Evolutionary conservation across 169 alveolate species (phyloP).

Genomic region (Miamiensis avidus): DNA sequence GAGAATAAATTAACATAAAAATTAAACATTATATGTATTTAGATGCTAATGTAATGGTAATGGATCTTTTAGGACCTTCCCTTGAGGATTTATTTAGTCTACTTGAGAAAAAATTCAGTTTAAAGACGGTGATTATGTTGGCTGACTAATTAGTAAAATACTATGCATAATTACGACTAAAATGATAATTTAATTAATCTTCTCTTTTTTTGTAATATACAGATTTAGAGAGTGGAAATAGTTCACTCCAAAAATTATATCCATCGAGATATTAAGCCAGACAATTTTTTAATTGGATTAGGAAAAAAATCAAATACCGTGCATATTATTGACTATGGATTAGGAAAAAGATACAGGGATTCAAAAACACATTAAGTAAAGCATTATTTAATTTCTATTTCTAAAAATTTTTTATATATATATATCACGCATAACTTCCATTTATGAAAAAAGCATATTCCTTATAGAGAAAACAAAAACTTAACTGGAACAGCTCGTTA

Average conservation of each 20-base stretch:
- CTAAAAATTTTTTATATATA: conserved; percentile 43
- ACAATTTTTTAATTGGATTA: conserved; percentile 69
- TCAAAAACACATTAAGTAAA: conserved; percentile 56
- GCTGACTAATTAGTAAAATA: conserved; percentile 63
- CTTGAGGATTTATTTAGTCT: conserved; percentile 69
- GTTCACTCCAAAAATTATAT: conserved; percentile 70
- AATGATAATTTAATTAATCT: neutral
- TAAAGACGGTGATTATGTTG: conserved; percentile 64
- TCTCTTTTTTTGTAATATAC: neutral
- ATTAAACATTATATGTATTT: no score
- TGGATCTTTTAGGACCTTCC: conserved; percentile 73
- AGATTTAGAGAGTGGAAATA: conserved; percentile 65
- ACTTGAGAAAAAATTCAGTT: conserved; percentile 58
- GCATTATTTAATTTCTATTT: conserved; percentile 43
- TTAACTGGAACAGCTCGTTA: conserved; percentile 84
- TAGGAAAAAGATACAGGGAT: conserved; percentile 68
- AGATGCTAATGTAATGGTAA: conserved; percentile 62
- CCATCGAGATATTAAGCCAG: conserved; percentile 83
- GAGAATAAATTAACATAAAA: conserved; percentile 11
- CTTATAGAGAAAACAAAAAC: conserved; percentile 68
- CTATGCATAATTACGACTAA: neutral
- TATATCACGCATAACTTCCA: conserved; percentile 46
- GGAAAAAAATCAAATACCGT: conserved; percentile 51
- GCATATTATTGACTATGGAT: conserved; percentile 70
- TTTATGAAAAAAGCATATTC: conserved; percentile 59